Evolutionary conservation across 1,139 yeast species (phyloP).

Genomic region (Kluyveromyces marxianus): DNA sequence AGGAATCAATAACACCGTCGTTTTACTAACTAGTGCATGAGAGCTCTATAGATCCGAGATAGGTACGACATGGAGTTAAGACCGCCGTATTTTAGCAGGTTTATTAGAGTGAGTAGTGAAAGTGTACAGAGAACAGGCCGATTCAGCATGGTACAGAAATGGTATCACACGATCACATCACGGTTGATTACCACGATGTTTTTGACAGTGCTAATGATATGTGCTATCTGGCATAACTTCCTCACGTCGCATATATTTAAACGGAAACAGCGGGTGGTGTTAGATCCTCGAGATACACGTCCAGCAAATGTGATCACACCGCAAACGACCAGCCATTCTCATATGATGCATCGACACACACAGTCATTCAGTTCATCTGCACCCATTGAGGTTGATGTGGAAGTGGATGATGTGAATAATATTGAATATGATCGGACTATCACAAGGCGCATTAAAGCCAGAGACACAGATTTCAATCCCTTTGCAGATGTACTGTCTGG

Average conservation of each 20-base stretch:
- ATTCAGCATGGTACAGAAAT: slow-evolving; percentile 1
- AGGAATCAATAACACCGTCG: too few species aligned
- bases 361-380: slow-evolving; percentile 17
- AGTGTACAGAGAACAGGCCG: not conserved
- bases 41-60: too few species aligned
- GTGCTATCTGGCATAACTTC: slow-evolving; percentile 26
- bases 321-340: slow-evolving; percentile 16
- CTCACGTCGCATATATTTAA: slow-evolving; percentile 19
- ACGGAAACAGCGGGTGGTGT: slow-evolving; percentile 6
- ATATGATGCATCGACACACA: slow-evolving; percentile 11
- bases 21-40: too few species aligned
- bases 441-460: slow-evolving; percentile 13
- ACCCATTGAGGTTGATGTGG: slow-evolving; percentile 19
- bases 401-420: slow-evolving; percentile 16
- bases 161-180: slow-evolving; percentile 5
- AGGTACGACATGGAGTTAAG: too few species aligned
- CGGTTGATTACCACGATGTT: slow-evolving; percentile 14
- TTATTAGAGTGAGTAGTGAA: not conserved
- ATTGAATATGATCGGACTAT: slow-evolving; percentile 26
- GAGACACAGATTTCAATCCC: slow-evolving; percentile 18
- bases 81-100: too few species aligned
- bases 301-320: slow-evolving; percentile 12
- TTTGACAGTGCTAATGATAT: slow-evolving; percentile 20
- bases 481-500: slow-evolving; percentile 22
- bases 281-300: slow-evolving; percentile 27